Evolutionary conservation across 2,329 filamentous ascomycete species (phyloP), one percentile per base, ranked within the genome.

Genomic region (Nemania bipapillata): DNA sequence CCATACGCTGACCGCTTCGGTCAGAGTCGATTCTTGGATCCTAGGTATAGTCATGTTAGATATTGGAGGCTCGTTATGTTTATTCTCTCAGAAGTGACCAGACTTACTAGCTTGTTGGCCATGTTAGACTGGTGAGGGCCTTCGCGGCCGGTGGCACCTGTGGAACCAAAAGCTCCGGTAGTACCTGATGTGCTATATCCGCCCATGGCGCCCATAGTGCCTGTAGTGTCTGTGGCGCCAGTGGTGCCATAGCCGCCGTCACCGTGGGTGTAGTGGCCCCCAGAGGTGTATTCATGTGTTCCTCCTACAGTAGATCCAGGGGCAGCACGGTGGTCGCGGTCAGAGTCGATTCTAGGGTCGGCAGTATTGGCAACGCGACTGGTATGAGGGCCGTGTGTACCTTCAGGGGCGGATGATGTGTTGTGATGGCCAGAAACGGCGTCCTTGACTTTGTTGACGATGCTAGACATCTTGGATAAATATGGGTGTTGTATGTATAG

Each of bases 401-500:
- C 77, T 65, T 77, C 74, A 12, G 77, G 74, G 42, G 70, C 72
- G 24, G 74, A 72, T 11, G 71, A 68, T 42, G 63, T 57, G 20
- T 69, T 56, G 74, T 84, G 81, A 78, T 85, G 81, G 69, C 81
- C 79, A 74, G 81, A 76, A 66, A 88, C 77, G 70, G 81, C 85
- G 3, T 88, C 85, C 84, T 88, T 88, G 78, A 87, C 83, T 80
- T 88, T 88, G 83, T 88, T 85, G 76, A 87, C 79, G 75, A 89
- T 80, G 73, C 80, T 79, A 79, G 86, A 87, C 86, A 88, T 89
- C 76, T 70, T 87, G 81, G 65, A 55, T 75, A 66, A 32, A 26
- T 63, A 54, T 64, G 35, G 47, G 42, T 63, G 24, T 49, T 35
- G 12, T 55, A 22, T 58, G 24, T 12, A 2, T 62, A 22, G n/a